Evolutionary conservation across 176 grass and related monocot species (phyloP).

Genomic region (Oryza australiensis): DNA sequence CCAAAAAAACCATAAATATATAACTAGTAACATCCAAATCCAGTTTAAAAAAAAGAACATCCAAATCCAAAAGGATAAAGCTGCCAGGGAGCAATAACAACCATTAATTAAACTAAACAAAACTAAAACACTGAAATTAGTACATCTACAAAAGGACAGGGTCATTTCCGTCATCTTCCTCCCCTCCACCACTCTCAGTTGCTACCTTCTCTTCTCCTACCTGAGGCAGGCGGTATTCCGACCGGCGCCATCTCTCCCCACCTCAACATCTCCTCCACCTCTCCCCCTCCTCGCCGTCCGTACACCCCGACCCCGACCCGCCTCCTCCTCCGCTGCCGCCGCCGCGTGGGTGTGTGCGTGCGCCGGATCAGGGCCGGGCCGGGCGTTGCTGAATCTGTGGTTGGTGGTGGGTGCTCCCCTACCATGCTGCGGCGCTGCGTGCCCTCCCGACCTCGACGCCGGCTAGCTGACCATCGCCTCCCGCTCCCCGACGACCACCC

Average conservation of each 20-base stretch:
- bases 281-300: constrained; percentile 18
- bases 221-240: constrained; percentile 74
- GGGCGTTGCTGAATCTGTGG: not conserved
- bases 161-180: constrained; percentile 34
- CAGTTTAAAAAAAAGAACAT: too few relatives aligned
- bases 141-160: not conserved
- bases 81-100: too few relatives aligned
- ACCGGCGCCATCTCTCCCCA: constrained; percentile 35
- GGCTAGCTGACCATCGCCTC: constrained; percentile 36
- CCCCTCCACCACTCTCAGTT: not conserved
- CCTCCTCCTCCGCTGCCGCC: not conserved
- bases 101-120: too few relatives aligned
- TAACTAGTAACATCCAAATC: too few relatives aligned
- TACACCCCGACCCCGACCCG: not conserved
- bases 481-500: constrained; percentile 48
- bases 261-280: not conserved
- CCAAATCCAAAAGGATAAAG: too few relatives aligned
- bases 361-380: not conserved
- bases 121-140: too few relatives aligned
- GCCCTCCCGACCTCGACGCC: constrained; percentile 39
- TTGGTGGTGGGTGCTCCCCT: constrained; percentile 20
- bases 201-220: constrained; percentile 23
- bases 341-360: not conserved
- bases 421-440: constrained; percentile 58
- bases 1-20: too few relatives aligned